Evolutionary conservation across 2,329 filamentous ascomycete genomes (phyloP), one percentile per base, ranked within the genome.

Genomic region (Phaeosphaeriaceae sp.): DNA sequence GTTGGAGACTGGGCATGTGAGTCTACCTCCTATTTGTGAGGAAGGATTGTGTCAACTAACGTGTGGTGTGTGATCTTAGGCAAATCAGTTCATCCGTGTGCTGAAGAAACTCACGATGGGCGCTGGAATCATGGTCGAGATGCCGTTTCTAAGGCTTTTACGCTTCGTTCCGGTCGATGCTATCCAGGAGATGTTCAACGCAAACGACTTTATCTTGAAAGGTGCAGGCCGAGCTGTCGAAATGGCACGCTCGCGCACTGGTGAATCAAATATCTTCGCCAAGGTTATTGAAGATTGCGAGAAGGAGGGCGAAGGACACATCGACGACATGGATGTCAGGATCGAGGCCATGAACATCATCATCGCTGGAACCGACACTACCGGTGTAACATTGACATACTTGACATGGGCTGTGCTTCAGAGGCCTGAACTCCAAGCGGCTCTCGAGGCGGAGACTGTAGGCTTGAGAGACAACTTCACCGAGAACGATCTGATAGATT

Each of bases 1-100:
- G 65, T 56, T 81, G 3, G 77, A 80, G 54, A 64, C 58, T 11
- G 79, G 79, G 24, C 49, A 75, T 49, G 76, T 77, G 59, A 63
- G 75, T 54, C 11, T 48, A 9, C 26, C 4, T 28, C 9, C 26
- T 28, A 9, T 28, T 28, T 9, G 4, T 28, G 26, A 28, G 4
- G 26, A 28, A 9, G 26, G 9, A 28, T 28, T 9, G 26, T 28
- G 26, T 4, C 5, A 28, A 9, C 26, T 28, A 9, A 28, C 9
- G 4, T 28, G 26, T 28, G 26, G 9, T 28, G 9, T 28, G 26
- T 28, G 26, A 28, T 28, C 9, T 48, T 55, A 73, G 73, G 63
- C 67, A 55, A 78, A 75, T 22, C 71, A 78, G 26, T 77, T 76
- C 58, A 74, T 77, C 23, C 70, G 71, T n/a, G 73, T 74, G 7